Evolutionary conservation across 2,329 filamentous ascomycete genomes (phyloP).

Genomic region (Curvularia lunata): DNA sequence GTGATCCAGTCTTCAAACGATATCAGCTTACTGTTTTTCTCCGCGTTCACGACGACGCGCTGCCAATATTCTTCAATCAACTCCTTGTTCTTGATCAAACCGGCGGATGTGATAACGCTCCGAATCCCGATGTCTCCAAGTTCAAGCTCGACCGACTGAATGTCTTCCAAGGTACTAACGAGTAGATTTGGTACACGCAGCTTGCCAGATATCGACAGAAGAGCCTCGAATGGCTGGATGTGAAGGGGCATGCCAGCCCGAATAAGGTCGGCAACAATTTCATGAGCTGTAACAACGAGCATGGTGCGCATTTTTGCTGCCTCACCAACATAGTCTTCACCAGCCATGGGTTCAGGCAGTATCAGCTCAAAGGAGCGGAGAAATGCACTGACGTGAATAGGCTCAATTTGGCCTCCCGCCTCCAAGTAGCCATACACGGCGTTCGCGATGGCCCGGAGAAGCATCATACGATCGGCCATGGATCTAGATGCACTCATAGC

Average conservation of each 20-base stretch:
- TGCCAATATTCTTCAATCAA: conserved; percentile 43
- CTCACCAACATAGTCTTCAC: conserved; percentile 27
- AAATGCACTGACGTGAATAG: conserved; percentile 49
- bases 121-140: conserved; percentile 32
- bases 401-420: conserved; percentile 45
- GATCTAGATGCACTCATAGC: conserved; percentile 22
- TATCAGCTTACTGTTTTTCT: conserved; percentile 30
- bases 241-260: conserved; percentile 38
- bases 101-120: conserved; percentile 38
- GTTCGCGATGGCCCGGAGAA: conserved; percentile 51
- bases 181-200: conserved; percentile 36
- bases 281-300: conserved; percentile 34
- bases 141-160: conserved; percentile 26
- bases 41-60: conserved; percentile 29
- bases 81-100: conserved; percentile 29
- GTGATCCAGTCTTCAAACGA: conserved; percentile 42
- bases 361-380: conserved; percentile 44
- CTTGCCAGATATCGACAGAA: conserved; percentile 42
- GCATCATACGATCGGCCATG: conserved; percentile 30
- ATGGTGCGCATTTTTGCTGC: conserved; percentile 29
- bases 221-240: conserved; percentile 30
- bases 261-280: conserved; percentile 31
- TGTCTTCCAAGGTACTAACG: conserved; percentile 32
- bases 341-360: conserved; percentile 27
- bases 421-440: conserved; percentile 52